Percentiles rank a stretch among this genome's conserved stretches.
These are phyloP conservation scores for Chalaropsis thielavioides DNA, from an alignment of 2,329 filamentous ascomycete species.

Conservation along the genomic window DNA sequence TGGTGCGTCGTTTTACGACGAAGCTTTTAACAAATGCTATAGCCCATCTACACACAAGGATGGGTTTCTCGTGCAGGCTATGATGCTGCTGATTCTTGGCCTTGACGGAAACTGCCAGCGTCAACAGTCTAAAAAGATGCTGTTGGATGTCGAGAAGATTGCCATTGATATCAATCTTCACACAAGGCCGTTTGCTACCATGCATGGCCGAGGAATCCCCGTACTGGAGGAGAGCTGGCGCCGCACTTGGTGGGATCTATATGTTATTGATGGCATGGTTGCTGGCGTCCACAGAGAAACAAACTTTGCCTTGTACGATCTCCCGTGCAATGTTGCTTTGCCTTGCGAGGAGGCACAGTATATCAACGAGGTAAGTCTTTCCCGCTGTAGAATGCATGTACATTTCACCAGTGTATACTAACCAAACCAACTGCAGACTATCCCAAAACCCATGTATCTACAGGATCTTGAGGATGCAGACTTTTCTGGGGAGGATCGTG, in stretches of 20 bases:
- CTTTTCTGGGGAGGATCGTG: conserved; percentile 54
- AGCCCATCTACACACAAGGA: conserved; percentile 34
- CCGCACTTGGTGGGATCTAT: conserved; percentile 80
- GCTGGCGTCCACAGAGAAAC: conserved; percentile 63
- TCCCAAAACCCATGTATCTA: conserved; percentile 47
- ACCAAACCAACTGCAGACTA: conserved; percentile 28
- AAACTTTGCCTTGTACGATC: conserved; percentile 53
- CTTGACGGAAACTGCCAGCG: conserved; percentile 65
- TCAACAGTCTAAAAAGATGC: conserved; percentile 49
- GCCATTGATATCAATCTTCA: conserved; percentile 68
- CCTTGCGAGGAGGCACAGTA: conserved; percentile 76
- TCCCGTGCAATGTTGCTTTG: conserved; percentile 53
- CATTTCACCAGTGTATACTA: conserved; percentile 3
- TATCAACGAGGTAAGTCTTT: conserved; percentile 36
- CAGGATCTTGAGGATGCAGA: conserved; percentile 62
- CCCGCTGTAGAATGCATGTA: not conserved
- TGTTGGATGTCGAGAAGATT: conserved; percentile 53
- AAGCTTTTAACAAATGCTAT: conserved; percentile 39
- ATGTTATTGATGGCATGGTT: conserved; percentile 70
- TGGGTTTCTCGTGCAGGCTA: conserved; percentile 58
- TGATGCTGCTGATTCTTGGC: conserved; percentile 61
- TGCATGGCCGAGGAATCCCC: conserved; percentile 48
- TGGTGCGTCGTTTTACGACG: conserved; percentile 40
- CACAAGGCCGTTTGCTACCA: conserved; percentile 48
- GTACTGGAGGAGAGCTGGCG: conserved; percentile 71